Base-by-base conservation (phyloP, 805 yeast species). In the Saturnispora gosingensis region DNA sequence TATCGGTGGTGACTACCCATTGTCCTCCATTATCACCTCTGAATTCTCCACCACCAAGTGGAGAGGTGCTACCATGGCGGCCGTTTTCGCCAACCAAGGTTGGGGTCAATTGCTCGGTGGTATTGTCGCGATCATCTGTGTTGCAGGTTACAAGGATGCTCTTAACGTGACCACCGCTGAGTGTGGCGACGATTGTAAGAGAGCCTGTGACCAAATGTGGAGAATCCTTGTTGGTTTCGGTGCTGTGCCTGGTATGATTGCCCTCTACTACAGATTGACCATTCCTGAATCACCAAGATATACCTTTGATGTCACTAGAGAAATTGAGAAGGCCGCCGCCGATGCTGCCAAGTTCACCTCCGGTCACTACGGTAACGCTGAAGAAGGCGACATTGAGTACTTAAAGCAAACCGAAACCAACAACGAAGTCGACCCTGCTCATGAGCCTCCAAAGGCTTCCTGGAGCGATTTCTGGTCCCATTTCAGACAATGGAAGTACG, bases 41-140 rank as follows among this genome's bases (percentile, higher is more conserved):
- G 97, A 88, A 74, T 88, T 88, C 64, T 78, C 96, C 27, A 87
- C 96, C 54, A 88, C 96, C 59, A 88, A 85, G 70, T 88, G 96
- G 95, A 86, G 97, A 82, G 97, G 97, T 78, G 96, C 96, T 58
- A 88, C 88, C 61, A 88, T 88, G 96, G 89, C 87, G 65, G 95
- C 96, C 28, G 96, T 88, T 52, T 90, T 90, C 70, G 91, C 97
- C 53, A 89, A 89, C 75, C 97, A 90, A 74, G 97, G 97, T 71
- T 81, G 93, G 82, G 97, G 97, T 69, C 97, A 90, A 74, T 78
- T 89, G 55, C 64, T 82, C 18, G 96, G 88, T 54, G 96, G 91
- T 80, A 74, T 88, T 58, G 86, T 88, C 61, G 87, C 95, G 52
- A 71, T 88, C 55, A 65, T 86, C 53, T 76, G 81, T 64, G 85